Evolutionary conservation across 106 monocot genomes (phyloP).

Genomic region (Dioscorea alata): DNA sequence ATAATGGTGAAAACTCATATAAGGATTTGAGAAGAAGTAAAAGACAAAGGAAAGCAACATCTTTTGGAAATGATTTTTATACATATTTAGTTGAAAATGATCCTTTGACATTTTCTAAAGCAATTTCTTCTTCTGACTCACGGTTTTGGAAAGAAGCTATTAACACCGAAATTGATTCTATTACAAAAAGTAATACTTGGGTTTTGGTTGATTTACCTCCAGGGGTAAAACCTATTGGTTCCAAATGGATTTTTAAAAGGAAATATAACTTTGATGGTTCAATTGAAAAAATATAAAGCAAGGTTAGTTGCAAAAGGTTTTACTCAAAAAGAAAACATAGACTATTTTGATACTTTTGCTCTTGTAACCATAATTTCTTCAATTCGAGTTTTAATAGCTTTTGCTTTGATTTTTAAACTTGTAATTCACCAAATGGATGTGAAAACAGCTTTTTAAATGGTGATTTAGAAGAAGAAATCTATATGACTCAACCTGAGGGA

Average conservation of each 20-base stretch:
- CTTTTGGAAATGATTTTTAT: too few relatives aligned
- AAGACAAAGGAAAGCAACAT: too few relatives aligned
- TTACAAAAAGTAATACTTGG: not conserved
- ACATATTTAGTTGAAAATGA: too few relatives aligned
- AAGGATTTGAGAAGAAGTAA: too few relatives aligned
- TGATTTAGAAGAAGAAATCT: too few relatives aligned
- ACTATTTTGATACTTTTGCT: not conserved
- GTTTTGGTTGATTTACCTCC: not conserved
- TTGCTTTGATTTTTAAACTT: not conserved
- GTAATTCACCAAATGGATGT: not conserved
- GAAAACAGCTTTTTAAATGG: not conserved
- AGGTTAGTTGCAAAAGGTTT: not conserved
- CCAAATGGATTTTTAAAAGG: not conserved
- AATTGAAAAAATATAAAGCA: constrained; percentile 3
- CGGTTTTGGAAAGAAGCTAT: not conserved
- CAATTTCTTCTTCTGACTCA: not conserved
- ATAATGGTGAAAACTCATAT: too few relatives aligned
- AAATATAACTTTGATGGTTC: not conserved
- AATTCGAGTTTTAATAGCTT: not conserved
- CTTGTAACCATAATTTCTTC: not conserved
- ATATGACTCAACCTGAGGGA: too few relatives aligned
- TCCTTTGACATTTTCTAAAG: not conserved
- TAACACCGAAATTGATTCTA: not conserved
- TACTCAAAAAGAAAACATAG: not conserved
- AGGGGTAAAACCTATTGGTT: too few relatives aligned